phyloP scores from a whole-genome alignment of 2,329 filamentous ascomycete species.

The Proliferodiscus dingleyae region DNA sequence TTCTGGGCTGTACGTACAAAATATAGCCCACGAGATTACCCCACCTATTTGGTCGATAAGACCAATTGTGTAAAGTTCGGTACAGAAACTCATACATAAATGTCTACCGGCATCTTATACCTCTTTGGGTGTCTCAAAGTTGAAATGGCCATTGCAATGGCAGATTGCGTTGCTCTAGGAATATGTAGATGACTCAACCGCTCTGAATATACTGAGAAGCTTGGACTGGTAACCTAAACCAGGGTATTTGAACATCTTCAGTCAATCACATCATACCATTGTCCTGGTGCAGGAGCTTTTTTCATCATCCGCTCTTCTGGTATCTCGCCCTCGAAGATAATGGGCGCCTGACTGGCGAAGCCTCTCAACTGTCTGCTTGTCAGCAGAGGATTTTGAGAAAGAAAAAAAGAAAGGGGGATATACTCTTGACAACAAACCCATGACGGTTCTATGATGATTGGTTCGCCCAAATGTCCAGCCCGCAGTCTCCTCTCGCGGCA shows the following conservation, averaged over 20 bases:
- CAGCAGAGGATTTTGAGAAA: background rate
- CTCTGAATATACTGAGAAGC: too few relatives aligned
- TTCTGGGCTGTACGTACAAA: too few relatives aligned
- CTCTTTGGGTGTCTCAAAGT: too few relatives aligned
- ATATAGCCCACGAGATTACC: too few relatives aligned
- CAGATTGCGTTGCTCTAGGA: too few relatives aligned
- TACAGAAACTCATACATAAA: too few relatives aligned
- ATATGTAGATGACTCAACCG: too few relatives aligned
- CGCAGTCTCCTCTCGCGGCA: background rate
- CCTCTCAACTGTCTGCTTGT: conserved; percentile 4
- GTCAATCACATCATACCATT: background rate
- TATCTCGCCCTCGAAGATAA: background rate
- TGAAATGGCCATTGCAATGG: too few relatives aligned
- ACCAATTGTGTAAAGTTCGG: too few relatives aligned
- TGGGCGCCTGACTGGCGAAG: conserved; percentile 2
- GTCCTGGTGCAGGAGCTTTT: background rate
- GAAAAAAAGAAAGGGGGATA: background rate
- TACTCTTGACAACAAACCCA: conserved; percentile 8
- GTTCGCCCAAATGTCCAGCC: conserved; percentile 11
- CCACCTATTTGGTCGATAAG: too few relatives aligned
- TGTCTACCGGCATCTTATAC: too few relatives aligned
- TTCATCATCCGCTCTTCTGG: background rate
- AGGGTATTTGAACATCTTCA: background rate
- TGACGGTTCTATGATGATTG: conserved; percentile 5
- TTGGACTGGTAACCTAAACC: too few relatives aligned